phyloP scores from a whole-genome alignment of 177 flowering plant genomes.

The Vitis hybrid region DNA sequence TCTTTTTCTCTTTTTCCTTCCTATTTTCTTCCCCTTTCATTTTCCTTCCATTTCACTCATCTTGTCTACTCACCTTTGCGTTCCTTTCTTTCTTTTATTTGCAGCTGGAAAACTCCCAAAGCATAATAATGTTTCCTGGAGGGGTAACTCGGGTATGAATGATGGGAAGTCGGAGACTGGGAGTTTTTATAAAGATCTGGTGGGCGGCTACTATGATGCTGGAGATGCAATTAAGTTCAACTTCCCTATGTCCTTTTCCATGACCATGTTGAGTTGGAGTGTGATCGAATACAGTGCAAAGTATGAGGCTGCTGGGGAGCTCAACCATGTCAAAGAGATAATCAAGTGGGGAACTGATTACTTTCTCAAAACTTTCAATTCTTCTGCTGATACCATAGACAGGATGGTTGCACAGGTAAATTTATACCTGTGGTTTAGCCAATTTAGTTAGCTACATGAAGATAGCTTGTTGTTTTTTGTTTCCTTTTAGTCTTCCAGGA shows the following conservation, averaged over 20 bases:
- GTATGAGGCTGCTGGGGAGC: constrained; percentile 93
- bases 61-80: background rate
- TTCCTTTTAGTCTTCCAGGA: no score
- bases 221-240: constrained; percentile 98
- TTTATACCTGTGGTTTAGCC: no score
- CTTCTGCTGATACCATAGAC: constrained; percentile 64
- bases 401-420: constrained; percentile 60
- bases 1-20: no score
- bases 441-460: no score
- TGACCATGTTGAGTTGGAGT: constrained; percentile 99
- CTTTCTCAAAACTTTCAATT: constrained; percentile 79
- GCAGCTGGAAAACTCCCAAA: constrained; percentile 84
- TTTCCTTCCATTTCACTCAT: no score
- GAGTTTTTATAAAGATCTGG: constrained; percentile 57
- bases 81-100: constrained; percentile 7
- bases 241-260: constrained; percentile 80
- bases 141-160: constrained; percentile 71
- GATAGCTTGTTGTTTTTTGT: no score
- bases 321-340: constrained; percentile 74
- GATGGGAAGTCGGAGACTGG: constrained; percentile 54
- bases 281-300: constrained; percentile 87
- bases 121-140: constrained; percentile 86
- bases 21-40: no score
- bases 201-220: constrained; percentile 94
- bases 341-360: constrained; percentile 93